Conservation (phyloP, 768 basidiomycete species). For the Pleurotus platypus region DNA sequence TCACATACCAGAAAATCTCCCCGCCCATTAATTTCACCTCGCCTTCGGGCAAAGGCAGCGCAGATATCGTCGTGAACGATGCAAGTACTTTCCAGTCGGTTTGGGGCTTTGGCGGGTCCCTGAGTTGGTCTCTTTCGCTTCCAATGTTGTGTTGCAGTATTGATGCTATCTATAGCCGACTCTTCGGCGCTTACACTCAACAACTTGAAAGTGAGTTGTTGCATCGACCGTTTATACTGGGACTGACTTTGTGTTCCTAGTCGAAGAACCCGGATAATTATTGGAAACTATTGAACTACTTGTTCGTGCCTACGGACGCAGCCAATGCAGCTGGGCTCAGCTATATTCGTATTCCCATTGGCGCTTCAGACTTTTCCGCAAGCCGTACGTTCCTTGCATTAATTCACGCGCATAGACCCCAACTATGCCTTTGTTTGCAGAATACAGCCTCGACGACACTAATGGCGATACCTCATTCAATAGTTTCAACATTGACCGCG, state of each 20-base stretch:
- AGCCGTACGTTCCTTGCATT: slow-evolving; percentile 30
- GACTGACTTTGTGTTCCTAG: slow-evolving; percentile 22
- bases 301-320: slow-evolving; percentile 62
- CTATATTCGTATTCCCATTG: slow-evolving; percentile 67
- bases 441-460: slow-evolving; percentile 66
- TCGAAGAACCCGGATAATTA: slow-evolving; percentile 52
- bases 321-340: slow-evolving; percentile 63
- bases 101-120: slow-evolving; percentile 60
- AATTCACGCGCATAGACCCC: background rate
- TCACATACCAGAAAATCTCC: slow-evolving; percentile 43
- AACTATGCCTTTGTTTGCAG: slow-evolving; percentile 23
- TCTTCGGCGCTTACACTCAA: slow-evolving; percentile 60
- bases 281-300: slow-evolving; percentile 50
- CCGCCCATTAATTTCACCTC: slow-evolving; percentile 52
- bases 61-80: slow-evolving; percentile 64
- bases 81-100: slow-evolving; percentile 54
- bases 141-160: background rate
- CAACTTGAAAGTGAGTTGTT: slow-evolving; percentile 55
- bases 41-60: slow-evolving; percentile 54
- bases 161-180: slow-evolving; percentile 45
- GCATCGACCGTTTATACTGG: background rate
- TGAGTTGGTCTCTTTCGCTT: slow-evolving; percentile 41
- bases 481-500: slow-evolving; percentile 51
- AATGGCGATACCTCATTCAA: slow-evolving; percentile 56
- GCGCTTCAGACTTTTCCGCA: slow-evolving; percentile 72